Percentiles rank a stretch among this genome's conserved stretches.
Conservation (phyloP, 1,284 basidiomycete species). For the Heterobasidion parviporum region DNA sequence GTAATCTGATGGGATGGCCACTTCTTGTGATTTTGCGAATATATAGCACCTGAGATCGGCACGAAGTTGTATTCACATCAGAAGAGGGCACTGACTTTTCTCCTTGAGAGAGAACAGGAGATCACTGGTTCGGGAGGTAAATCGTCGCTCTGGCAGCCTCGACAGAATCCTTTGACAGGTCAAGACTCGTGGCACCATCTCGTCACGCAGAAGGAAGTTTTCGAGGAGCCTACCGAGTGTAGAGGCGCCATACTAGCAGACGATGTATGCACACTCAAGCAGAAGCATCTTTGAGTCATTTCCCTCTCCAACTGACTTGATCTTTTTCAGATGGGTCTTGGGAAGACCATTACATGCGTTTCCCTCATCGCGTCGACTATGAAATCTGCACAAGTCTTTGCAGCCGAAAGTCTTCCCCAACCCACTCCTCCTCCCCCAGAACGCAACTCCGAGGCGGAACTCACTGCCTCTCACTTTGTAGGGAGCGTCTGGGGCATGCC, state of each 20-base stretch:
- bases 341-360: slow-evolving; percentile 93
- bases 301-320: slow-evolving; percentile 6
- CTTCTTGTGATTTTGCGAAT: background rate
- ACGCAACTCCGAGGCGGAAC: slow-evolving; percentile 27
- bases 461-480: slow-evolving; percentile 60
- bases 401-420: slow-evolving; percentile 41
- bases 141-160: slow-evolving; percentile 70
- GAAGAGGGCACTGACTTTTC: slow-evolving; percentile 94
- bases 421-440: slow-evolving; percentile 30
- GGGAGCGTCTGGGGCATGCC: slow-evolving; percentile 84
- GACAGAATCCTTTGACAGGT: slow-evolving; percentile 42
- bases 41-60: slow-evolving; percentile 68
- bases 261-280: slow-evolving; percentile 55
- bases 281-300: slow-evolving; percentile 6
- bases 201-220: slow-evolving; percentile 75
- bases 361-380: slow-evolving; percentile 88
- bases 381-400: slow-evolving; percentile 63
- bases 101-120: slow-evolving; percentile 89
- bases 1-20: background rate
- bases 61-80: slow-evolving; percentile 96
- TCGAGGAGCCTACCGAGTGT: slow-evolving; percentile 63
- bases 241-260: slow-evolving; percentile 92
- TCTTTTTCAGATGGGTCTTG: slow-evolving; percentile 82
- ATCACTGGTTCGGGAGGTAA: slow-evolving; percentile 41
- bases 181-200: slow-evolving; percentile 68